Conservation (phyloP, 2,329 filamentous ascomycete genomes). For the Colletotrichum costaricense region DNA sequence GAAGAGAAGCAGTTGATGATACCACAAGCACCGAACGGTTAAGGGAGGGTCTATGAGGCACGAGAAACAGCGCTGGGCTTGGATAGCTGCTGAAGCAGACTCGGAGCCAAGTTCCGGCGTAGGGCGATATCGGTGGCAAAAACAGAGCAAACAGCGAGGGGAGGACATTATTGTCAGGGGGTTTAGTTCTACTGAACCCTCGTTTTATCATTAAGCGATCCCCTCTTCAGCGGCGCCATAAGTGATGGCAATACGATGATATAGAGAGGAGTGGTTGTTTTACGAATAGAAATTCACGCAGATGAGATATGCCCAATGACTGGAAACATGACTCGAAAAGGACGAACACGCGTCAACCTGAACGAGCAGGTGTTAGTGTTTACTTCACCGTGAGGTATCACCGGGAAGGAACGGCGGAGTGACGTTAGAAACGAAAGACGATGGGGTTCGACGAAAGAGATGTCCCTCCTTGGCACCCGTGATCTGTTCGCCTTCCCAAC, state of each 20-base stretch:
- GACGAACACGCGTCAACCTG: not conserved
- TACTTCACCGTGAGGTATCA: no score
- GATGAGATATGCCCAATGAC: not conserved
- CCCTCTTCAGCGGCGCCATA: not conserved
- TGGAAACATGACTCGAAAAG: not conserved
- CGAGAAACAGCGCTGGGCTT: slow-evolving; percentile 1
- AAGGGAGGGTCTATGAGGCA: not conserved
- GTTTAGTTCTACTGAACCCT: not conserved
- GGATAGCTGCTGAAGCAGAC: slow-evolving; percentile 9
- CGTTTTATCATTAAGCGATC: not conserved
- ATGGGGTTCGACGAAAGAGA: not conserved
- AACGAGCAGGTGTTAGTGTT: not conserved
- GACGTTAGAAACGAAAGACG: not conserved
- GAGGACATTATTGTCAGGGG: not conserved
- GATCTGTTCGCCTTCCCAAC: not conserved
- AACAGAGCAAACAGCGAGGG: not conserved
- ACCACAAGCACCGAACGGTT: slow-evolving; percentile 23
- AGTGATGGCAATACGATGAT: slow-evolving; percentile 21
- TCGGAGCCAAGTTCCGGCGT: slow-evolving; percentile 9
- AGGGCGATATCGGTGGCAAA: not conserved
- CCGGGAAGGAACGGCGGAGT: not conserved
- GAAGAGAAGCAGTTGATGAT: slow-evolving; percentile 29
- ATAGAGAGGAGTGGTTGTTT: slow-evolving; percentile 24
- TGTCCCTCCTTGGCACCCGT: no score
- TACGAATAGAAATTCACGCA: slow-evolving; percentile 29